Evolutionary conservation across 2,329 filamentous ascomycete genomes (phyloP).

Genomic region (Trichoderma sp.): DNA sequence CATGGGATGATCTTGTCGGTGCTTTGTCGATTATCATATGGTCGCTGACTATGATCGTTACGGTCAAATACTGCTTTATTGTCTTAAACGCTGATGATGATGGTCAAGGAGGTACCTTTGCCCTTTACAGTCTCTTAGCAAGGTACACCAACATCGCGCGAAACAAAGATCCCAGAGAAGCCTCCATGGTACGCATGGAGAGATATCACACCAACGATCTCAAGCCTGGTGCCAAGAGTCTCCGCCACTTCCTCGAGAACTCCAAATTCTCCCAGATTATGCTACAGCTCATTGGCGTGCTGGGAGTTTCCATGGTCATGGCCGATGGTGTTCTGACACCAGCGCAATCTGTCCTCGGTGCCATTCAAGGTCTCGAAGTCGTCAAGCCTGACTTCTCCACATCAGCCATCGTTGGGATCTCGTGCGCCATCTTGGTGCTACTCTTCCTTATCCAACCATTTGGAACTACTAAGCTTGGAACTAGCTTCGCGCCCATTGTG

Average conservation of each 20-base stretch:
- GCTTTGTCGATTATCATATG: slow-evolving; percentile 69
- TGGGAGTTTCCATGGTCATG: slow-evolving; percentile 69
- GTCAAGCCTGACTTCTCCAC: slow-evolving; percentile 57
- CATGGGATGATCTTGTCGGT: slow-evolving; percentile 60
- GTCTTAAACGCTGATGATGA: slow-evolving; percentile 68
- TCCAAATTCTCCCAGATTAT: slow-evolving; percentile 52
- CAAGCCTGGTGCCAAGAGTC: slow-evolving; percentile 48
- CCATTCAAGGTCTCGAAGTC: slow-evolving; percentile 64
- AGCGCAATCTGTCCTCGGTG: slow-evolving; percentile 69
- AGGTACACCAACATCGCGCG: slow-evolving; percentile 59
- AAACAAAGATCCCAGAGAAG: slow-evolving; percentile 57
- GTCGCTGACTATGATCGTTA: slow-evolving; percentile 69
- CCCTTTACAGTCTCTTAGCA: slow-evolving; percentile 64
- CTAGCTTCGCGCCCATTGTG: slow-evolving; percentile 65
- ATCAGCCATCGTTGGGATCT: slow-evolving; percentile 61
- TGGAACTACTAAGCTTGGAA: slow-evolving; percentile 61
- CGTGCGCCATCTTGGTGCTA: slow-evolving; percentile 64
- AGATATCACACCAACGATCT: slow-evolving; percentile 60
- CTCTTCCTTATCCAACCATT: slow-evolving; percentile 67
- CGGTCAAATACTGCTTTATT: slow-evolving; percentile 67
- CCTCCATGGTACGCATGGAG: slow-evolving; percentile 59
- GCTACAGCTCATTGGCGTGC: slow-evolving; percentile 62
- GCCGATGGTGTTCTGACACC: slow-evolving; percentile 67
- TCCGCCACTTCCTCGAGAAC: slow-evolving; percentile 60
- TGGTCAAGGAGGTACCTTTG: slow-evolving; percentile 70